Percentiles rank a stretch among this genome's conserved stretches.
Evolutionary conservation across 208 protist species (phyloP).

Genomic region (Trypanosoma congolense): DNA sequence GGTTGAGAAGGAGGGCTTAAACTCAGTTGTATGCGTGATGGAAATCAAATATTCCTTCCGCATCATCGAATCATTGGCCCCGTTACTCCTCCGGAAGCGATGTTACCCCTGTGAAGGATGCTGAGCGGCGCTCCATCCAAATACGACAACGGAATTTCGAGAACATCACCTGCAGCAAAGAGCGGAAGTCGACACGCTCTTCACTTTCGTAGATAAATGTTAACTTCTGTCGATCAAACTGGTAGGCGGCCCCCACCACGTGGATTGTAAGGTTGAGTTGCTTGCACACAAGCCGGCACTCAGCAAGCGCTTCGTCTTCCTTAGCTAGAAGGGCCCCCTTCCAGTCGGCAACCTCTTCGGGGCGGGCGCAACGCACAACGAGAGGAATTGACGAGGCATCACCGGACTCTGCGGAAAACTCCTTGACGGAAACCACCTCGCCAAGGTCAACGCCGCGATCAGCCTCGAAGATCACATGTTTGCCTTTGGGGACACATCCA

Average conservation of each 20-base stretch:
- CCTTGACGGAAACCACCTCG: constrained; percentile 32
- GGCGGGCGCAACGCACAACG: constrained; percentile 46
- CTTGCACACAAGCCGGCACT: constrained; percentile 46
- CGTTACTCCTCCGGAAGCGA: too few relatives aligned
- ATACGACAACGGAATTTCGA: constrained; percentile 79
- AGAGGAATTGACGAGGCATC: constrained; percentile 1
- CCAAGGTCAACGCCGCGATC: constrained; percentile 78
- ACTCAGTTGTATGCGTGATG: too few relatives aligned
- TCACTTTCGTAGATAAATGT: constrained; percentile 81
- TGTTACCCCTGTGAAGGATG: too few relatives aligned
- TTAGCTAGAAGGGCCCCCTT: constrained; percentile 39
- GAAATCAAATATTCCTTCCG: too few relatives aligned
- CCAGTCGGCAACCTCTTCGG: constrained; percentile 63
- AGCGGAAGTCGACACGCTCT: constrained; percentile 73
- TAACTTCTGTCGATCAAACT: constrained; percentile 85
- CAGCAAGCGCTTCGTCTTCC: constrained; percentile 40
- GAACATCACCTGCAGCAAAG: constrained; percentile 68
- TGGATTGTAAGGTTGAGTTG: constrained; percentile 48
- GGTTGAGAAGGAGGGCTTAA: too few relatives aligned
- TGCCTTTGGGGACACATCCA: constrained; percentile 26
- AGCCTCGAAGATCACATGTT: constrained; percentile 71
- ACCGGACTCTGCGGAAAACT: neutral
- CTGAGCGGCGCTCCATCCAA: constrained; percentile 70
- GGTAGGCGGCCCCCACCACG: constrained; percentile 72
- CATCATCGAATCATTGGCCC: too few relatives aligned